Conservation (phyloP, 2,329 filamentous ascomycete species). For the Venturia asperata region DNA sequence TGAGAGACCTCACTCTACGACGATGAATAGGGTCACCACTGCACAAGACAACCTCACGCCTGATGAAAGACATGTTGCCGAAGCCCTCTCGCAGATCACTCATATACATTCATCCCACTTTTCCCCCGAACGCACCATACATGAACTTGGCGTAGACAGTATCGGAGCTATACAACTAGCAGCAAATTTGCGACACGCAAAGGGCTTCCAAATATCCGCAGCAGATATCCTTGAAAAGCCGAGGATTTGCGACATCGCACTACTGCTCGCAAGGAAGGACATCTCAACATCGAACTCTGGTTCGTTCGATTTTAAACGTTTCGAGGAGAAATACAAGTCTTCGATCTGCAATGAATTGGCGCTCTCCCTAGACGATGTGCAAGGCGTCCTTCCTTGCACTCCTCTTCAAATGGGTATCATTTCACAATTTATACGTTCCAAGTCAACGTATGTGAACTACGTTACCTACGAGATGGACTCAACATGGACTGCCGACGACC, state of each 20-base stretch:
- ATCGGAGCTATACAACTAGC: constrained; percentile 79
- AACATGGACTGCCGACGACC: constrained; percentile 31
- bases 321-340: constrained; percentile 40
- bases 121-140: constrained; percentile 61
- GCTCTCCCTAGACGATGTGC: constrained; percentile 36
- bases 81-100: constrained; percentile 50
- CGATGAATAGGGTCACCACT: not conserved
- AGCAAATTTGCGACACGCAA: constrained; percentile 51
- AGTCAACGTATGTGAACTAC: constrained; percentile 68
- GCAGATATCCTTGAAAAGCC: constrained; percentile 63
- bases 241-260: constrained; percentile 23
- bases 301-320: constrained; percentile 44
- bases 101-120: constrained; percentile 40
- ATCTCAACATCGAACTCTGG: not conserved
- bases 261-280: constrained; percentile 18
- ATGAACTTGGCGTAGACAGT: constrained; percentile 83
- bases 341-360: constrained; percentile 28
- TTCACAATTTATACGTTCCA: constrained; percentile 61
- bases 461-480: constrained; percentile 48
- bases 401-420: constrained; percentile 74
- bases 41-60: not conserved
- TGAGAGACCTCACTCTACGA: constrained; percentile 25
- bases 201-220: constrained; percentile 54
- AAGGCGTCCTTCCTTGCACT: constrained; percentile 68
- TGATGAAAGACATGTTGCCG: constrained; percentile 46